phyloP scores from a whole-genome alignment of 768 basidiomycete genomes.

The Phaffia tasmanica region DNA sequence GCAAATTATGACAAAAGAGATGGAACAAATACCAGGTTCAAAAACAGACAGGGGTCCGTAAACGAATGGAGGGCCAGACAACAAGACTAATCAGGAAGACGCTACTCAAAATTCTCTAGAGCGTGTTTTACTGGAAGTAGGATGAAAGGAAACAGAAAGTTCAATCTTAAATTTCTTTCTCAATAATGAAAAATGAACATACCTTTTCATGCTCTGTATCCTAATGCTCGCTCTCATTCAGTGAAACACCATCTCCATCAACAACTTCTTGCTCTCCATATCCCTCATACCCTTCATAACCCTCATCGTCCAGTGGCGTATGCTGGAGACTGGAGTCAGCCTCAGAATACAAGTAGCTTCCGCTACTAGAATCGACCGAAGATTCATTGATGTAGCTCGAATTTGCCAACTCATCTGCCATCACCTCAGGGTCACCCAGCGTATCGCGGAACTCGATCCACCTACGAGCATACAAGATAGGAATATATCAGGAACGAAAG shows the following conservation, averaged over 20 bases:
- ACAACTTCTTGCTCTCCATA: background rate
- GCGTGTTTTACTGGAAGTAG: background rate
- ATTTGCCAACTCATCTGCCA: background rate
- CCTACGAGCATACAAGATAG: background rate
- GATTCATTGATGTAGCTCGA: background rate
- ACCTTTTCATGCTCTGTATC: too few species aligned
- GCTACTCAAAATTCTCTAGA: background rate
- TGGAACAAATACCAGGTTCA: background rate
- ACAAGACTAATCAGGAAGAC: background rate
- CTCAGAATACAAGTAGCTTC: conserved; percentile 1
- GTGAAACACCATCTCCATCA: too few species aligned
- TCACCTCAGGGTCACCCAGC: background rate
- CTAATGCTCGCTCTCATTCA: too few species aligned
- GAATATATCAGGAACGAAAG: background rate
- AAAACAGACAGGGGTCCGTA: background rate
- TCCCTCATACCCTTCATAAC: background rate
- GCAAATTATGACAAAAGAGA: background rate
- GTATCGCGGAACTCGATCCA: conserved; percentile 9
- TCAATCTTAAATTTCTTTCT: too few species aligned
- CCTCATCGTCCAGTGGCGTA: background rate
- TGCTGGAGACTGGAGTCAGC: background rate
- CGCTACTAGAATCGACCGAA: background rate
- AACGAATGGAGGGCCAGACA: background rate
- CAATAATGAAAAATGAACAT: too few species aligned
- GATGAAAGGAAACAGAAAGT: background rate